A percentile compares a stretch with the other conserved stretches of the same genome.
These are phyloP conservation scores for Kregervanrija fluxuum DNA, from an alignment of 805 yeast genomes.

Conservation along the genomic window DNA sequence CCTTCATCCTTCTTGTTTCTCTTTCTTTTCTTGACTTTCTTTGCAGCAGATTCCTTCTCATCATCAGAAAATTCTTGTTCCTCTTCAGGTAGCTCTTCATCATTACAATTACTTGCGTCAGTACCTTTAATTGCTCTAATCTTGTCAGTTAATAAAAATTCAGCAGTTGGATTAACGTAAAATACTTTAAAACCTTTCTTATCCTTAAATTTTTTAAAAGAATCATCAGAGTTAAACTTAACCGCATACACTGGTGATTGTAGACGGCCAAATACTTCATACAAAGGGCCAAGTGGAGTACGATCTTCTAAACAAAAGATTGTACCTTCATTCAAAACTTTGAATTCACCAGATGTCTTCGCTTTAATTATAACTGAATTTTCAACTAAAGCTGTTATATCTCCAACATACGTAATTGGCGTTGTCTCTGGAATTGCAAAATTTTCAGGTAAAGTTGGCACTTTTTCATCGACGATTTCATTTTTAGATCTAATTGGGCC, in stretches of 20 bases:
- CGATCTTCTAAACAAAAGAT: slow-evolving; percentile 72
- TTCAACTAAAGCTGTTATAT: slow-evolving; percentile 61
- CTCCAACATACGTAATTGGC: slow-evolving; percentile 68
- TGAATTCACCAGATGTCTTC: slow-evolving; percentile 69
- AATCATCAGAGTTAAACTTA: slow-evolving; percentile 48
- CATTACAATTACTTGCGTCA: slow-evolving; percentile 92
- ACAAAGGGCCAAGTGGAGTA: slow-evolving; percentile 64
- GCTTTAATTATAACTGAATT: slow-evolving; percentile 68
- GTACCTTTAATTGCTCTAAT: slow-evolving; percentile 72
- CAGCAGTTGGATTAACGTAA: slow-evolving; percentile 75
- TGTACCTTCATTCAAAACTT: slow-evolving; percentile 75
- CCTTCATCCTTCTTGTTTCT: slow-evolving; percentile 27
- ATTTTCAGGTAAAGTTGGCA: slow-evolving; percentile 61
- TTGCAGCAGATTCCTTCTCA: slow-evolving; percentile 73
- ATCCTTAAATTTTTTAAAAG: slow-evolving; percentile 38
- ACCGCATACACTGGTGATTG: slow-evolving; percentile 78
- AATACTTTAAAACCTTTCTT: slow-evolving; percentile 51
- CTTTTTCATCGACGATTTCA: slow-evolving; percentile 63
- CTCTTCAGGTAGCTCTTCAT: slow-evolving; percentile 87
- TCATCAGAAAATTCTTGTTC: slow-evolving; percentile 96
- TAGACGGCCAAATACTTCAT: slow-evolving; percentile 86
- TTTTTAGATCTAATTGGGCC: slow-evolving; percentile 77
- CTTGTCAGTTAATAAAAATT: slow-evolving; percentile 69
- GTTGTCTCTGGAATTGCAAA: slow-evolving; percentile 52
- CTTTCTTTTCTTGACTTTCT: slow-evolving; percentile 54